Base-by-base conservation (phyloP, 2,329 filamentous ascomycete genomes). In the Scolecobasidium constrictum region DNA sequence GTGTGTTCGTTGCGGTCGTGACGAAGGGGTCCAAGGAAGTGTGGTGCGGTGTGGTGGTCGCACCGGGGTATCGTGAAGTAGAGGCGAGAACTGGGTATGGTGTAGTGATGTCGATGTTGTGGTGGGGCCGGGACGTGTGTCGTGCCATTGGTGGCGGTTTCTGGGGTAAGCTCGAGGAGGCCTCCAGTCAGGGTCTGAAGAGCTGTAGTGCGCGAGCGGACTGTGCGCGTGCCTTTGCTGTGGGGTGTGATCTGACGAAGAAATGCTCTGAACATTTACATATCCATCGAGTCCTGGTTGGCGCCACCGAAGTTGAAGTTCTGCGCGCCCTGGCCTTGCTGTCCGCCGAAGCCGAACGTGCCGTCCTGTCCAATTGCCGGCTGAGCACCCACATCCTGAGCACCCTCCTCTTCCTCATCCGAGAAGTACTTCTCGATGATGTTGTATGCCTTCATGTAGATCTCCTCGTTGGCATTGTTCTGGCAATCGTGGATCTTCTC, bases 341-440 rank as follows among this genome's bases (percentile, higher is more conserved):
- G 56, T 63, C 81, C 69, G 57, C 83, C 81, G 65, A 96, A 83
- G 56, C 88, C 77, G 64, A 90, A 92, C 4, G 44, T 46, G 46
- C 81, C 81, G 55, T 81, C 77, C 59, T 86, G 82, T 50, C 74
- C 77, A 52, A 78, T 73, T 55, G 78, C 74, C 47, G 84, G 77
- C 47, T 76, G 82, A 56, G 93, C 86, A 48, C 87, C 85, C 53
- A 87, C 87, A 55, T 60, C 60, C 50, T 88, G 31, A 9, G 17
- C 87, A 49, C 65, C 72, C 37, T 67, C 77, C 60, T 94, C 92
- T 44, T 96, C 92, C 53, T 98, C 92, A 57, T 98, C 92, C 0
- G 88, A 95, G 72, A 98, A 98, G 77, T 98, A 98, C 73, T 95
- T 95, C 75, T 98, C 92, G 53, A 98, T 98, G 67, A 98, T 98